These are phyloP conservation scores for Chlorella sorokiniana DNA, from an alignment of 139 green algal species.

Conservation along the genomic window DNA sequence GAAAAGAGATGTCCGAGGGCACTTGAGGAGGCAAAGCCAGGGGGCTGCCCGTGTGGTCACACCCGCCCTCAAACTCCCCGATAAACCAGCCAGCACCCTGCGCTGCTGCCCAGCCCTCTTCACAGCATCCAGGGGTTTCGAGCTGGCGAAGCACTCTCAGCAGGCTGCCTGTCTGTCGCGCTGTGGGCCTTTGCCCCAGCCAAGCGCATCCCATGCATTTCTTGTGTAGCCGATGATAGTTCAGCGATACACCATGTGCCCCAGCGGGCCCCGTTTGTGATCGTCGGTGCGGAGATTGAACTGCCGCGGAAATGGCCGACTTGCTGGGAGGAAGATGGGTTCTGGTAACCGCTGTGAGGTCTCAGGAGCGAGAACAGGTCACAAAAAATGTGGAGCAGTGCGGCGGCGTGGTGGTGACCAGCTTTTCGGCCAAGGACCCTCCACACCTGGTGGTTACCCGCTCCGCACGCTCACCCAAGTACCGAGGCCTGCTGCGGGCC, in stretches of 20 bases:
- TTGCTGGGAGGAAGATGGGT: constrained; percentile 18
- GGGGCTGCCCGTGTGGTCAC: too few relatives aligned
- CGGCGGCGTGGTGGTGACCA: constrained; percentile 12
- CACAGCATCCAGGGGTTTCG: too few relatives aligned
- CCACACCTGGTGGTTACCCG: constrained; percentile 45
- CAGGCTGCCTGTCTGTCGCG: too few relatives aligned
- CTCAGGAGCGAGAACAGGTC: constrained; percentile 33
- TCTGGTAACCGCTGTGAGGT: constrained; percentile 28
- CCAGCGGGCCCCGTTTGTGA: neutral
- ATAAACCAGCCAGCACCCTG: too few relatives aligned
- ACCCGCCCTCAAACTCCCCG: too few relatives aligned
- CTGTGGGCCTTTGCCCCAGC: too few relatives aligned
- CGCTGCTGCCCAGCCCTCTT: too few relatives aligned
- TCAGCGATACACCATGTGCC: neutral
- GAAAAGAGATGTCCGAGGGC: too few relatives aligned
- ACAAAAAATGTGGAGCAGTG: neutral
- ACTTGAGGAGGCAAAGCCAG: too few relatives aligned
- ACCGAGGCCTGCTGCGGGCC: constrained; percentile 17
- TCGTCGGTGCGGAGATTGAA: neutral
- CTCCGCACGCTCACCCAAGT: constrained; percentile 30
- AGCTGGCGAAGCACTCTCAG: too few relatives aligned
- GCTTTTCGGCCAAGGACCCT: constrained; percentile 10
- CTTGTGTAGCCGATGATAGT: neutral
- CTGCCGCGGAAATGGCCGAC: neutral
- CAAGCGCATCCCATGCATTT: too few relatives aligned